phyloP scores from a whole-genome alignment of 2,329 filamentous ascomycete species.

The Whalleya microplaca region DNA sequence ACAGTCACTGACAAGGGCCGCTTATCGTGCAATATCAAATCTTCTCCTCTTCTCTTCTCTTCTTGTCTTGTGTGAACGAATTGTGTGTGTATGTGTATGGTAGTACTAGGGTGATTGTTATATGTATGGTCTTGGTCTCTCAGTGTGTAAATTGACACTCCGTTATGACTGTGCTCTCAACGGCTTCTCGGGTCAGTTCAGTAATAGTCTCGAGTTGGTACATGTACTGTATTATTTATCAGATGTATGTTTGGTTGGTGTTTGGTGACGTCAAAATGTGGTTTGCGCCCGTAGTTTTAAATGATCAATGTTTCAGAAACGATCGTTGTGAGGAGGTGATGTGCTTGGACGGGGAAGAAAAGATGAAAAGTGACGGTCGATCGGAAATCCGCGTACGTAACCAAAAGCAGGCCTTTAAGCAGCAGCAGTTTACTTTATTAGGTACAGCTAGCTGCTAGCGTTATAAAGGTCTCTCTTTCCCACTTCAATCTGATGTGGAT shows the following conservation, averaged over 20 bases:
- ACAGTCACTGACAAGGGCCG: neutral
- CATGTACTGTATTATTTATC: no score
- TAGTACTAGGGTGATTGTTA: no score
- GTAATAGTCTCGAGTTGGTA: no score
- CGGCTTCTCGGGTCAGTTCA: no score
- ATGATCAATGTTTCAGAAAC: slow-evolving; percentile 23
- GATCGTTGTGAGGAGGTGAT: slow-evolving; percentile 17
- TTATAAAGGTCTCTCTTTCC: no score
- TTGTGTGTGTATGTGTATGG: no score
- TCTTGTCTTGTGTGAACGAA: neutral
- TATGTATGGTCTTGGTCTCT: no score
- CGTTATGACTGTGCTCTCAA: no score
- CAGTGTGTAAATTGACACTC: no score
- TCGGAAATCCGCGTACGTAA: slow-evolving; percentile 11
- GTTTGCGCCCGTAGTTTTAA: slow-evolving; percentile 15
- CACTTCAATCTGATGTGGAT: slow-evolving; percentile 2
- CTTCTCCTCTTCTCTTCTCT: neutral
- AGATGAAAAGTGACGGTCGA: slow-evolving; percentile 12
- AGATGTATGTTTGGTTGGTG: slow-evolving; percentile 1
- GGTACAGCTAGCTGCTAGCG: no score
- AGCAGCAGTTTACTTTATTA: no score
- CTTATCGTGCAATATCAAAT: no score
- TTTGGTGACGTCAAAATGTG: slow-evolving; percentile 23
- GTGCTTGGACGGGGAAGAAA: slow-evolving; percentile 9
- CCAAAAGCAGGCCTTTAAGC: neutral